Evolutionary conservation across 2,329 filamentous ascomycete genomes (phyloP).

Genomic region (Aureobasidium sp.): DNA sequence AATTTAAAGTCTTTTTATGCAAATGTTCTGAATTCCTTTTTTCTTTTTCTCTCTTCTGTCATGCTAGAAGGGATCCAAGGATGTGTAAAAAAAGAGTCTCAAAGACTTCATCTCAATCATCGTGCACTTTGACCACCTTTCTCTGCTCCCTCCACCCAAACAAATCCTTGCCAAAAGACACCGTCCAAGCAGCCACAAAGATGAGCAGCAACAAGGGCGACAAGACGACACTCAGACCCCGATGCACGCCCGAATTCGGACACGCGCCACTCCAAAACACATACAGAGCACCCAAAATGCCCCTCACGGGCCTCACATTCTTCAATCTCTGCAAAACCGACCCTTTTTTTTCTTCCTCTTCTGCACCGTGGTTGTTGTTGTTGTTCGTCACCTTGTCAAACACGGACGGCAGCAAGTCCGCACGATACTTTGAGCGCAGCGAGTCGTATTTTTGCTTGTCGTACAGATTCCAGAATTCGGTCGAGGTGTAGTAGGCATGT

Average conservation of each 20-base stretch:
- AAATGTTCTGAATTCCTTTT: too few relatives aligned
- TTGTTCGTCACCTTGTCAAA: slow-evolving; percentile 64
- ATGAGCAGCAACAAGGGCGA: neutral
- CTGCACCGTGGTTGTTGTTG: too few relatives aligned
- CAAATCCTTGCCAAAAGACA: slow-evolving; percentile 1
- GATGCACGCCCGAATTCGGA: slow-evolving; percentile 18
- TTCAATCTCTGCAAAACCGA: slow-evolving; percentile 26
- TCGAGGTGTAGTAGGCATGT: slow-evolving; percentile 72
- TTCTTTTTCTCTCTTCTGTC: too few relatives aligned
- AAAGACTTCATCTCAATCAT: neutral
- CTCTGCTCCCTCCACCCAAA: neutral
- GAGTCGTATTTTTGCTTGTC: slow-evolving; percentile 54
- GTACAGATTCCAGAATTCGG: slow-evolving; percentile 63
- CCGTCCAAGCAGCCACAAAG: neutral
- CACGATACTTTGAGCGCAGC: slow-evolving; percentile 57
- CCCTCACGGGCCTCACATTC: slow-evolving; percentile 33
- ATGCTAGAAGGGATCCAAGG: too few relatives aligned
- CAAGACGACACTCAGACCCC: neutral
- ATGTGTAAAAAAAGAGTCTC: neutral
- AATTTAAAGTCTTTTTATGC: too few relatives aligned
- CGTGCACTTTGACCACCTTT: neutral
- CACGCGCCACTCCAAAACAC: slow-evolving; percentile 24
- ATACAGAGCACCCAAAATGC: slow-evolving; percentile 34
- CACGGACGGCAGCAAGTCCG: slow-evolving; percentile 56
- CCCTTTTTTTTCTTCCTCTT: too few relatives aligned